These are phyloP conservation scores for Anethum foeniculum DNA, from an alignment of 140 eudicot genomes.

Conservation along the genomic window DNA sequence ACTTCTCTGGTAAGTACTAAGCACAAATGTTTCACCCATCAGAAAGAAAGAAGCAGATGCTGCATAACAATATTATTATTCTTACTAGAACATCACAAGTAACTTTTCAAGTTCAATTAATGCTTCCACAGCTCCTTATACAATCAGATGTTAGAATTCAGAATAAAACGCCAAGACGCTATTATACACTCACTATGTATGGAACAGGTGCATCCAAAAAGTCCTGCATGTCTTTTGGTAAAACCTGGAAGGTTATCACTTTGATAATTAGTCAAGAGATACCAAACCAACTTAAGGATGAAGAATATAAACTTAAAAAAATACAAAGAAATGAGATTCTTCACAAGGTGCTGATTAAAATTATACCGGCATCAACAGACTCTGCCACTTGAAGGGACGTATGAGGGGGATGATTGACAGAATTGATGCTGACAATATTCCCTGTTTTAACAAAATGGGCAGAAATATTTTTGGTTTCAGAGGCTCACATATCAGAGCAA, in stretches of 20 bases:
- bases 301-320: conserved; percentile 59
- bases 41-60: not conserved
- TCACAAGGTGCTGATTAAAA: not conserved
- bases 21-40: not conserved
- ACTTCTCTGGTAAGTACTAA: not conserved
- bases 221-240: conserved; percentile 98
- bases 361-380: conserved; percentile 13
- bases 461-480: not conserved
- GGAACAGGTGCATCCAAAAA: conserved; percentile 99
- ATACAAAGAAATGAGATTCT: conserved; percentile 18
- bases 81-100: not conserved
- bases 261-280: not conserved
- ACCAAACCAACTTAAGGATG: not conserved
- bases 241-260: conserved; percentile 41
- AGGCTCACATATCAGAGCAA: not conserved
- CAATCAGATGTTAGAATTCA: not conserved
- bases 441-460: conserved; percentile 36
- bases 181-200: conserved; percentile 56
- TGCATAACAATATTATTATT: not conserved
- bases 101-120: not conserved
- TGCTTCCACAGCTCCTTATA: not conserved
- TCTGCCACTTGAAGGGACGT: conserved; percentile 15
- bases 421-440: conserved; percentile 72
- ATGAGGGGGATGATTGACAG: conserved; percentile 54
- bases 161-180: not conserved